A percentile compares a stretch with the other conserved stretches of the same genome.
Conservation (phyloP, 495 filamentous ascomycete genomes). For the Penicillium maclennaniae region DNA sequence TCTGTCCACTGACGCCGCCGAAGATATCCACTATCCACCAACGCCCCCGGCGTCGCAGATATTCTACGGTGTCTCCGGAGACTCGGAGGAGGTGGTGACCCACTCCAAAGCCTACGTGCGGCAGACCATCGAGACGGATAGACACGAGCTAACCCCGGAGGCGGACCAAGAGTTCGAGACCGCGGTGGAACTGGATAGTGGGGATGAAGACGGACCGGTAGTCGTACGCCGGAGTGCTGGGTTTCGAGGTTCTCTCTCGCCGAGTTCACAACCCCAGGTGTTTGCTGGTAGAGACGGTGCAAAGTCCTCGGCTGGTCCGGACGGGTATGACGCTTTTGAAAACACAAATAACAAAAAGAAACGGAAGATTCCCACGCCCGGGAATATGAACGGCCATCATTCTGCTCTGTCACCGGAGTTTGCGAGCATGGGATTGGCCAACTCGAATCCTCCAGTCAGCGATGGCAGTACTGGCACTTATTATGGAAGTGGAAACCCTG, state of each 20-base stretch:
- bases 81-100: slow-evolving; percentile 36
- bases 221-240: slow-evolving; percentile 45
- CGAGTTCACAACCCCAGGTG: slow-evolving; percentile 24
- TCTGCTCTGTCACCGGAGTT: slow-evolving; percentile 57
- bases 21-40: slow-evolving; percentile 76
- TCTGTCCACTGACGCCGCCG: slow-evolving; percentile 76
- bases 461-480: slow-evolving; percentile 50
- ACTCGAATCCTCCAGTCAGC: slow-evolving; percentile 42
- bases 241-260: slow-evolving; percentile 40
- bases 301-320: slow-evolving; percentile 49
- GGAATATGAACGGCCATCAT: slow-evolving; percentile 60
- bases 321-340: slow-evolving; percentile 96
- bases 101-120: slow-evolving; percentile 46
- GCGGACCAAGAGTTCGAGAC: slow-evolving; percentile 41
- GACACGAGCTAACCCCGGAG: slow-evolving; percentile 47
- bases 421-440: slow-evolving; percentile 58
- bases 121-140: slow-evolving; percentile 35
- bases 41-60: slow-evolving; percentile 62
- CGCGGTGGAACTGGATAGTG: slow-evolving; percentile 41
- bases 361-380: slow-evolving; percentile 91
- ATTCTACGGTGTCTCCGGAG: slow-evolving; percentile 69
- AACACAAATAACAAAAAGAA: slow-evolving; percentile 99
- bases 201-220: slow-evolving; percentile 44
- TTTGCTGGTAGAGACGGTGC: slow-evolving; percentile 26
- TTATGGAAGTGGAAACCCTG: slow-evolving; percentile 52